Conservation (phyloP, 768 basidiomycete species). For the Leccinum rimulosum region DNA sequence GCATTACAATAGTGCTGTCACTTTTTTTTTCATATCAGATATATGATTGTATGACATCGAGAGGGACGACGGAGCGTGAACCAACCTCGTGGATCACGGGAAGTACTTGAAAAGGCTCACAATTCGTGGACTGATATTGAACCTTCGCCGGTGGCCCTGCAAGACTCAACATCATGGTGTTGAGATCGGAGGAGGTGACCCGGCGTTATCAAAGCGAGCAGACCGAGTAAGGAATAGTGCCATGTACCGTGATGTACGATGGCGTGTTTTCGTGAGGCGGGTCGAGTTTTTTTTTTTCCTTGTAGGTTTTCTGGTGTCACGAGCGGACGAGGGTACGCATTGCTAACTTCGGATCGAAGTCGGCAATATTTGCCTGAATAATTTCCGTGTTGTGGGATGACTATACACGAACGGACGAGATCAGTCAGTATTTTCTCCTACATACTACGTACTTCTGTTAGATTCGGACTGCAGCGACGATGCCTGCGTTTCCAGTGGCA, state of each 20-base stretch:
- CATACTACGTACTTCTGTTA: background rate
- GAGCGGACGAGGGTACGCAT: background rate
- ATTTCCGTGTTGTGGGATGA: background rate
- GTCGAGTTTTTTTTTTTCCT: background rate
- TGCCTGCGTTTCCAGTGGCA: background rate
- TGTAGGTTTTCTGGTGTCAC: background rate
- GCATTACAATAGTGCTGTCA: background rate
- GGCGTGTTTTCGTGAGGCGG: background rate
- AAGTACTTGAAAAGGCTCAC: background rate
- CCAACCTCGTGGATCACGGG: background rate
- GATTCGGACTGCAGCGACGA: background rate
- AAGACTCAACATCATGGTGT: background rate
- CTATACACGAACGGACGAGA: background rate
- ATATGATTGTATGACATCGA: background rate
- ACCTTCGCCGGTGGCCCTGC: background rate
- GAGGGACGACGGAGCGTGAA: background rate
- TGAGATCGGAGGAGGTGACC: background rate
- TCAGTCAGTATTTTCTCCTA: background rate
- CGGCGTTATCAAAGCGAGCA: background rate
- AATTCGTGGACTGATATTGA: background rate
- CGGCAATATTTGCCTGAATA: background rate
- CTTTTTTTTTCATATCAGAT: background rate
- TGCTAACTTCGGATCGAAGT: background rate
- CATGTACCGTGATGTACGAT: no score
- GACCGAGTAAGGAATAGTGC: no score